Conservation (phyloP, 2,329 filamentous ascomycete species). For the Venturia carpophila region DNA sequence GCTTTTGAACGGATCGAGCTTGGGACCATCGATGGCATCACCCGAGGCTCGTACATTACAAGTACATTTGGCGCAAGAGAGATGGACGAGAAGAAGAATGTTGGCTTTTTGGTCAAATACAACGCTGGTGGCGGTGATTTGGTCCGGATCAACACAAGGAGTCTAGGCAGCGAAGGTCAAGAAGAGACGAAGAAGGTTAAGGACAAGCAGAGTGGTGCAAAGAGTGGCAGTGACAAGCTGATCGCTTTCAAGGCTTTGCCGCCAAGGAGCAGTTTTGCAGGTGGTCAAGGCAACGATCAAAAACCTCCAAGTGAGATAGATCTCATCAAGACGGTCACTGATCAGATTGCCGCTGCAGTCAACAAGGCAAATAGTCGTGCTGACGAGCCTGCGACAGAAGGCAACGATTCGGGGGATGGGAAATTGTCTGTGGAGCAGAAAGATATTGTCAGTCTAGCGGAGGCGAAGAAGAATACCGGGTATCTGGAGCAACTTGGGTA, state of each 20-base stretch:
- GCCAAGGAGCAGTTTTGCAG: constrained; percentile 35
- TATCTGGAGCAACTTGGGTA: constrained; percentile 82
- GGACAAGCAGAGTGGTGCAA: constrained; percentile 23
- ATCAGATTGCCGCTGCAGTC: constrained; percentile 66
- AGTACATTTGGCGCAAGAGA: constrained; percentile 73
- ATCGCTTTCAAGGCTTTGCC: constrained; percentile 52
- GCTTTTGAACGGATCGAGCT: constrained; percentile 84
- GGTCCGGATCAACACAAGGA: constrained; percentile 76
- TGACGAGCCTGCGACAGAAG: constrained; percentile 38
- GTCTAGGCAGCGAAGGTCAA: constrained; percentile 48
- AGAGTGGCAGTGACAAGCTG: constrained; percentile 27
- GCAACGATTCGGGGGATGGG: constrained; percentile 22
- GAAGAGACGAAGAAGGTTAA: constrained; percentile 24
- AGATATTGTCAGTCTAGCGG: constrained; percentile 74
- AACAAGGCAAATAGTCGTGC: constrained; percentile 28
- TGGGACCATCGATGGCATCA: constrained; percentile 62
- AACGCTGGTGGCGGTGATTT: constrained; percentile 62
- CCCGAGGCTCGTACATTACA: constrained; percentile 81
- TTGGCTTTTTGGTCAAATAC: constrained; percentile 77
- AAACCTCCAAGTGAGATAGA: constrained; percentile 42
- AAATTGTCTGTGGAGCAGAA: constrained; percentile 42
- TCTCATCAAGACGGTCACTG: constrained; percentile 57
- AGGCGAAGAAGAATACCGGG: constrained; percentile 81
- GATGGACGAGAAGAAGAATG: constrained; percentile 68
- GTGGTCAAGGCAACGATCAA: constrained; percentile 24